phyloP scores from a whole-genome alignment of 257 asterid species.

The Cordia subcordata region DNA sequence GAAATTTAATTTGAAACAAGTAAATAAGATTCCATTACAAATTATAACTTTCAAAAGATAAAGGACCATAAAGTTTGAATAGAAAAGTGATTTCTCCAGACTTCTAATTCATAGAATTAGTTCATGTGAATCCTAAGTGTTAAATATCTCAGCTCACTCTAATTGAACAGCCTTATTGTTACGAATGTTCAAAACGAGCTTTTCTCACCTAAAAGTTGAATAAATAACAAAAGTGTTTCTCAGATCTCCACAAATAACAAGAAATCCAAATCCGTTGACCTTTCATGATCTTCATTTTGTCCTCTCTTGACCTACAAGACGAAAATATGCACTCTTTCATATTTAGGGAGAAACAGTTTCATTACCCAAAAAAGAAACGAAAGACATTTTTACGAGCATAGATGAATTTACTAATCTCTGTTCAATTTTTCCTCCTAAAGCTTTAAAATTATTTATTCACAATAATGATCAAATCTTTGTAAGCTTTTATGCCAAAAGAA shows the following conservation, averaged over 20 bases:
- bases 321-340: constrained; percentile 42
- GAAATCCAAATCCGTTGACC: constrained; percentile 29
- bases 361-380: constrained; percentile 18
- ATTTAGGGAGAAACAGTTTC: constrained; percentile 18
- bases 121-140: not conserved
- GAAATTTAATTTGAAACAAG: not conserved
- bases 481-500: no score
- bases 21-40: not conserved
- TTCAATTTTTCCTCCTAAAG: no score
- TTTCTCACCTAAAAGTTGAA: no score
- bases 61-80: not conserved
- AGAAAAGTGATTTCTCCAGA: not conserved
- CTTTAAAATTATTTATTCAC: no score
- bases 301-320: constrained; percentile 63
- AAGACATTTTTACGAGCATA: not conserved
- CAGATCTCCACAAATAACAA: no score
- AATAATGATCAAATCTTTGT: no score
- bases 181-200: no score
- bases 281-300: constrained; percentile 57
- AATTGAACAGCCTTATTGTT: no score
- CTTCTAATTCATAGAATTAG: not conserved
- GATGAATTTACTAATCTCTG: not conserved
- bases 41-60: not conserved
- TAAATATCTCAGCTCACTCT: no score
- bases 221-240: no score